Base-by-base conservation (phyloP, 2,329 filamentous ascomycete genomes). In the Fonsecaea erecta region DNA sequence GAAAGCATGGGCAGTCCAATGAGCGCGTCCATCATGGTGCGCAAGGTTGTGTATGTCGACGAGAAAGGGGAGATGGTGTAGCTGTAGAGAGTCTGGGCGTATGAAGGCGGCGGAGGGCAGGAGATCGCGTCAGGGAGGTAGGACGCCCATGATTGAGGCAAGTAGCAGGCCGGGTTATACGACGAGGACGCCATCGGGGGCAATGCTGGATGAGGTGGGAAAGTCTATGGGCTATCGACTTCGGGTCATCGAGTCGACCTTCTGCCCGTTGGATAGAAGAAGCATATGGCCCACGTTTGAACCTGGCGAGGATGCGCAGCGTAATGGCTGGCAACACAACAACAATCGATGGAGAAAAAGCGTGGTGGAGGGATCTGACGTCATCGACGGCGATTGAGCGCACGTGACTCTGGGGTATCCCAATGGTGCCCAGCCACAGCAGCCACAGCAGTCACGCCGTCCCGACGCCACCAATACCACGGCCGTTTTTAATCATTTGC, bases 1-100 rank as follows among this genome's bases (percentile, higher is more conserved):
- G 89, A 90, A 46, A 91, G 78, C 68, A 92, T 84, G 1, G 90
- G 90, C 40, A 94, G 82, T 1, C 90, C 91, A 63, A 93, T 81
- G 55, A 93, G 80, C 26, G 90, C 77, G 73, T 90, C 87, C 83
- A 91, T 74, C 54, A 72, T 77, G 35, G 65, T 65, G 55, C 65
- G 52, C 11, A 71, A 28, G 3, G 71, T 63, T 37, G 58, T 64
- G 48, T 68, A 71, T 54, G 71, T 72, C 52, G 68, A 65, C 18
- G 59, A 63, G 52, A 73, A 66, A 1, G 71, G 71, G 14, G 65
- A 67, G 21, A 66, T 71, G 12, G 71, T 60, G 35, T 69, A 68
- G 58, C 64, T 65, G 60, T 71, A 71, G 18, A 69, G 48, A 8
- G 48, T 67, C 35, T 62, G 58, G 30, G 67, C 57, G 32, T 63